Percentiles rank a stretch among this genome's conserved stretches.
phyloP scores from a whole-genome alignment of 164 flowering plant genomes.

The Tinospora cordifolia region DNA sequence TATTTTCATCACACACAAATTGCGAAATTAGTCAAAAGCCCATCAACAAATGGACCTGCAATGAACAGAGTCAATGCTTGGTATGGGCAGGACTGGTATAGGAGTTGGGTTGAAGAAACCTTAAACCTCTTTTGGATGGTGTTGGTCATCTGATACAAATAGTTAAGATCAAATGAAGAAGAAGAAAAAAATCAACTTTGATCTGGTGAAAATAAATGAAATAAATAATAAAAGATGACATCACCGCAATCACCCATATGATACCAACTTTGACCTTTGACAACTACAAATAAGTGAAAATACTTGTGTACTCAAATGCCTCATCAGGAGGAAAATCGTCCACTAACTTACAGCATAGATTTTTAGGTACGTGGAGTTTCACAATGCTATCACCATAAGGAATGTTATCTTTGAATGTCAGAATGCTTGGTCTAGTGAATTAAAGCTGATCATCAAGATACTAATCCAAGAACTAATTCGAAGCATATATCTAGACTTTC shows the following conservation, averaged over 20 bases:
- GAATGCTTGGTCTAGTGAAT: neutral
- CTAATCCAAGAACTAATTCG: neutral
- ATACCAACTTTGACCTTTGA: no score
- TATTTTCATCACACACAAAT: no score
- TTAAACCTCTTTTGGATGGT: conserved; percentile 92
- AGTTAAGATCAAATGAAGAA: conserved; percentile 40
- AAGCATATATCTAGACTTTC: neutral
- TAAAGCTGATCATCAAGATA: neutral
- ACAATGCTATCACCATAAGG: neutral
- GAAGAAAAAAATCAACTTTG: neutral
- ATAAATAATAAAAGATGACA: no score
- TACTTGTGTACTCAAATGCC: no score
- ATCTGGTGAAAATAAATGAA: neutral
- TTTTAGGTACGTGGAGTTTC: neutral
- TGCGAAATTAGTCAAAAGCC: no score
- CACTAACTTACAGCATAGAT: neutral
- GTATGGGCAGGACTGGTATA: no score
- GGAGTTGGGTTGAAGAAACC: conserved; percentile 95
- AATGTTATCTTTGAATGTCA: neutral
- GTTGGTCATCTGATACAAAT: conserved; percentile 72
- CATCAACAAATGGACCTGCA: no score
- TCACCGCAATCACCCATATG: no score
- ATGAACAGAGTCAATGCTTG: no score
- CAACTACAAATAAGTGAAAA: no score
- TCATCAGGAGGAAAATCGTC: neutral